Percentiles rank a stretch among this genome's conserved stretches.
These are phyloP conservation scores for Vitellaria paradoxa DNA, from an alignment of 179 eudicot species.

Conservation along the genomic window DNA sequence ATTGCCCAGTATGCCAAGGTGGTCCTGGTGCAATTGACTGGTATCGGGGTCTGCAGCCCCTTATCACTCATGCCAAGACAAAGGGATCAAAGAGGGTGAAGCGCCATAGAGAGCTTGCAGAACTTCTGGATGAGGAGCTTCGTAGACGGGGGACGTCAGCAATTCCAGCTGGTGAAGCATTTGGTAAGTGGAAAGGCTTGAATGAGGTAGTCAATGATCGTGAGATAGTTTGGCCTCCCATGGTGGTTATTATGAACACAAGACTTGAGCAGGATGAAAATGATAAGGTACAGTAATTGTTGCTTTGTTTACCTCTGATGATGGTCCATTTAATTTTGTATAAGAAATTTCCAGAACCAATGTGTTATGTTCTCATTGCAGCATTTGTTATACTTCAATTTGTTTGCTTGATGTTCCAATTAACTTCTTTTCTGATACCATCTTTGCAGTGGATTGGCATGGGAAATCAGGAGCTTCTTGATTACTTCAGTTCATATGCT, in stretches of 20 bases:
- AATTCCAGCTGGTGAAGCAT: constrained; percentile 58
- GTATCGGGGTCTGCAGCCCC: constrained; percentile 69
- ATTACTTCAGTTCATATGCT: constrained; percentile 49
- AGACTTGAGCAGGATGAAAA: constrained; percentile 60
- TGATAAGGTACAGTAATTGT: constrained; percentile 46
- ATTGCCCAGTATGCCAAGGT: constrained; percentile 85
- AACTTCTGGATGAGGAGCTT: constrained; percentile 74
- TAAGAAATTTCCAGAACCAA: background rate
- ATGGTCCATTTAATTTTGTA: background rate
- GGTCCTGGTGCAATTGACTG: constrained; percentile 92
- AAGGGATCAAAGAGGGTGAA: constrained; percentile 59
- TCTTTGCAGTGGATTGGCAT: constrained; percentile 71
- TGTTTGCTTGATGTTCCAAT: background rate
- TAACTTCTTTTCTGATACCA: constrained; percentile 6
- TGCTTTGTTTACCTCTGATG: background rate
- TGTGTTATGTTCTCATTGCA: background rate
- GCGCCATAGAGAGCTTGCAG: constrained; percentile 66
- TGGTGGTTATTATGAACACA: constrained; percentile 79
- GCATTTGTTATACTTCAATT: background rate
- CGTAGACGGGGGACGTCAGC: constrained; percentile 58
- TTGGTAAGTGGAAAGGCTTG: constrained; percentile 53
- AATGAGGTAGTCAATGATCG: constrained; percentile 29
- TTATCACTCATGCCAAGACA: constrained; percentile 68
- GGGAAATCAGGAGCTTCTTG: constrained; percentile 88
- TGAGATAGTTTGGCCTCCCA: constrained; percentile 75